phyloP scores from a whole-genome alignment of 2,329 filamentous ascomycete genomes.

The Huntiella decipiens region DNA sequence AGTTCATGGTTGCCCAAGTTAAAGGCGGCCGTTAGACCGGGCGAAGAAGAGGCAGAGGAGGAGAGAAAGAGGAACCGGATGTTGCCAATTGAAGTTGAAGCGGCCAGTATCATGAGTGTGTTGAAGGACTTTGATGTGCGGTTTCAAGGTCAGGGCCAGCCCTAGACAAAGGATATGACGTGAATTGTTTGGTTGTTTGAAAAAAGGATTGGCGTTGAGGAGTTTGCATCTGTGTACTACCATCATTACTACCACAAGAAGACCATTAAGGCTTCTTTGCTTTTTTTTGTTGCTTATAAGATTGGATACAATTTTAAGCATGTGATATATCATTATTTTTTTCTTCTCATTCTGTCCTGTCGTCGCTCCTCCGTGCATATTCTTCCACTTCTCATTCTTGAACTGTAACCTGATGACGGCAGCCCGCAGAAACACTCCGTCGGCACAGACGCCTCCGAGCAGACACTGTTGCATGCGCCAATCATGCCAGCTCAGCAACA shows the following conservation, averaged over 20 bases:
- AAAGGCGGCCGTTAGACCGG: slow-evolving; percentile 29
- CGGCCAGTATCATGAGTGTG: slow-evolving; percentile 72
- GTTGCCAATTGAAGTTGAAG: slow-evolving; percentile 58
- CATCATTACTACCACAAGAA: no score
- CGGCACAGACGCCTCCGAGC: no score
- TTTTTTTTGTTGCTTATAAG: not conserved
- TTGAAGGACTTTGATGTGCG: slow-evolving; percentile 61
- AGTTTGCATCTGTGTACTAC: no score
- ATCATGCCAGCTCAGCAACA: no score
- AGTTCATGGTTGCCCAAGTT: slow-evolving; percentile 59
- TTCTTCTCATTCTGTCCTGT: not conserved
- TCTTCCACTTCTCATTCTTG: no score
- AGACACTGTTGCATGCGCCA: no score
- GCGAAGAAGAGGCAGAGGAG: slow-evolving; percentile 11
- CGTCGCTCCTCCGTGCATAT: no score
- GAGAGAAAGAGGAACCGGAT: slow-evolving; percentile 18
- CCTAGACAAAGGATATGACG: not conserved
- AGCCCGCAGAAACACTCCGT: no score
- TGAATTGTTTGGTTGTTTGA: no score
- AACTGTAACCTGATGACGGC: no score
- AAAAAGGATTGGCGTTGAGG: no score
- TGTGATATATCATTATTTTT: not conserved
- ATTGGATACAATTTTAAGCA: not conserved
- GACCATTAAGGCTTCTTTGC: not conserved
- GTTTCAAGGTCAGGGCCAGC: slow-evolving; percentile 27